Base-by-base conservation (phyloP, 306 rosid species). In the Cyamopsis tetragonoloba region DNA sequence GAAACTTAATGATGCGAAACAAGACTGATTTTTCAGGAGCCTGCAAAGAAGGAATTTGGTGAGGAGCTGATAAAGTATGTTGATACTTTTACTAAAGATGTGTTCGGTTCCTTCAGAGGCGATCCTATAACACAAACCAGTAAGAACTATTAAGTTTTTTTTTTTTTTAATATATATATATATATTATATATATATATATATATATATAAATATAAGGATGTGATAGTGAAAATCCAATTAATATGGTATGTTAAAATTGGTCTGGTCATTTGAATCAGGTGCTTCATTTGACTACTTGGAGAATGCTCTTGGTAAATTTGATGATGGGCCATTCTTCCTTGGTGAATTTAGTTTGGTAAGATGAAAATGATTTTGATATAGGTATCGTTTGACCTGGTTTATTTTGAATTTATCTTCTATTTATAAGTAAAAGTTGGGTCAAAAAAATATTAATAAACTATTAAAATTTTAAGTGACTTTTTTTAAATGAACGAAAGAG, bases 251-350 rank as follows among this genome's bases (percentile, higher is more conserved):
- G 61, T 42, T 41, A n/a, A 22, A 71, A 42, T 10, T 22, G n/a
- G n/a, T n/a, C n/a, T 30, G 9, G 26, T 55, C 23, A 13, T 72
- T 54, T 56, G 68, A 51, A 65, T 50, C 66, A 85, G 86, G 72
- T 22, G 77, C 75, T 28, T 80, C 78, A 59, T 87, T 85, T 74
- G 90, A 87, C 77, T 80, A 82, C 69, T 24, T 87, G 77, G 95
- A 87, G 68, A 75, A 77, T 48, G 80, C 88, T 79, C 82, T 87
- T 47, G 70, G 59, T 43, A 83, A 83, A 26, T 85, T 73, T 48
- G 84, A 80, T 0, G 88, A 82, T 12, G 95, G 91, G 7, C 88
- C 91, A 44, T 83, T 85, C 78, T 63, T 88, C 66, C 74, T 88
- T 17, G 91, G 91, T 4, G 86, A 77, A 34, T 71, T 85, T 54